A percentile compares a stretch with the other conserved stretches of the same genome.
These are phyloP conservation scores for Lasiodiplodia theobromae DNA, from an alignment of 2,329 filamentous ascomycete species.

Conservation along the genomic window DNA sequence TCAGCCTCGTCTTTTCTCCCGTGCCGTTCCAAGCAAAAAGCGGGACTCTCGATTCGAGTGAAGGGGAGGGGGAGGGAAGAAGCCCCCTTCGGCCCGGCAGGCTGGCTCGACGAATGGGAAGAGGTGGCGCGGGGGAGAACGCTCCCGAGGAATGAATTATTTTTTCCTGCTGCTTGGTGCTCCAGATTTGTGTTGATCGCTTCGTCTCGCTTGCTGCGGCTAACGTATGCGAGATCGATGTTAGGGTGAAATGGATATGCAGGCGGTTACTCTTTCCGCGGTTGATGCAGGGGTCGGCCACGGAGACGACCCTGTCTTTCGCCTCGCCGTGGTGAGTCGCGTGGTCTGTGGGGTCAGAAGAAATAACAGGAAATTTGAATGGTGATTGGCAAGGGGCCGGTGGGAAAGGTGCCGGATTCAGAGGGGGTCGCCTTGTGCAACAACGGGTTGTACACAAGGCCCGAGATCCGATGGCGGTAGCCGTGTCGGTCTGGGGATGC, in stretches of 20 bases:
- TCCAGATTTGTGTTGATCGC: constrained; percentile 19
- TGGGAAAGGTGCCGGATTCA: constrained; percentile 5
- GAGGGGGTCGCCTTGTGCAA: constrained; percentile 6
- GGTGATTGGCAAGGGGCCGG: constrained; percentile 2
- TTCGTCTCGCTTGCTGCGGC: constrained; percentile 23
- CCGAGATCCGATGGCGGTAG: constrained; percentile 16
- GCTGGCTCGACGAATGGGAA: constrained; percentile 16
- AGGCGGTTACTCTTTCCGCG: constrained; percentile 13
- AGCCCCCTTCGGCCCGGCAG: neutral
- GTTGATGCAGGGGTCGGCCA: neutral
- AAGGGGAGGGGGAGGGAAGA: neutral
- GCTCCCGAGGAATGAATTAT: neutral
- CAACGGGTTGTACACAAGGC: constrained; percentile 4
- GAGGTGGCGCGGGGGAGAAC: constrained; percentile 8
- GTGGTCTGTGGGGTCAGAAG: constrained; percentile 16
- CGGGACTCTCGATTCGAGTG: neutral
- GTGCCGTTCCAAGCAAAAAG: neutral
- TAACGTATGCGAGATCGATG: constrained; percentile 24
- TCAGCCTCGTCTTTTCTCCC: constrained; percentile 1
- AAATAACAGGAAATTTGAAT: constrained; percentile 6
- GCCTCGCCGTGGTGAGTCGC: constrained; percentile 3
- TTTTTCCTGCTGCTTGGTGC: neutral
- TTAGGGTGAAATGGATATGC: constrained; percentile 15
- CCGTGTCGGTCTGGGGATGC: neutral
- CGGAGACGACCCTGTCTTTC: neutral